Percentiles rank a stretch among this genome's conserved stretches.
phyloP scores from a whole-genome alignment of 257 asterid species.

The Nicotiana undulata region DNA sequence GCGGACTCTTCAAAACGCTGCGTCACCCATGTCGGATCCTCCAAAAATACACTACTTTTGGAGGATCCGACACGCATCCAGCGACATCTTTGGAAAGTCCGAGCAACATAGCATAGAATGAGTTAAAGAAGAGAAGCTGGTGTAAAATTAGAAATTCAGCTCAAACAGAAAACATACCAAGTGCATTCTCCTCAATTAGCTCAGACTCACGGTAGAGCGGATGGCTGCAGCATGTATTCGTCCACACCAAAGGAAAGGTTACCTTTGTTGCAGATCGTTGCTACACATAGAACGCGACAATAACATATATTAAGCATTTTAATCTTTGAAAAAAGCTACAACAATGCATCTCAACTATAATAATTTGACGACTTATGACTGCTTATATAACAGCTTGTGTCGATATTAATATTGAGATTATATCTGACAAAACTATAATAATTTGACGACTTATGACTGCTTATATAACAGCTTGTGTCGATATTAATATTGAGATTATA shows the following conservation, averaged over 20 bases:
- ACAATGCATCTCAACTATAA: neutral
- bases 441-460: neutral
- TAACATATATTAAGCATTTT: neutral
- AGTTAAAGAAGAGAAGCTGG: neutral
- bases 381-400: neutral
- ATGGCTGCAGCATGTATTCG: conserved; percentile 98
- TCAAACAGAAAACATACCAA: conserved; percentile 40
- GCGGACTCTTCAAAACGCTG: no score
- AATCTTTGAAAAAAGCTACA: neutral
- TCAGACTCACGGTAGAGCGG: conserved; percentile 88
- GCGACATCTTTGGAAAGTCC: no score
- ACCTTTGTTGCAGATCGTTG: conserved; percentile 97
- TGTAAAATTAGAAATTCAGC: neutral
- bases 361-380: neutral
- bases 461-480: neutral
- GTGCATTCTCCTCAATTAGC: conserved; percentile 69
- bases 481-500: neutral
- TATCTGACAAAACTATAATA: neutral
- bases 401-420: neutral
- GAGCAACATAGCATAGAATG: no score
- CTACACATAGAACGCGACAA: conserved; percentile 29
- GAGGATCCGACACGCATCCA: no score
- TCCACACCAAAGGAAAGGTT: conserved; percentile 94
- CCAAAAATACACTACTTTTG: no score
- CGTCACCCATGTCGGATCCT: no score